These are phyloP conservation scores for Madurella fahalii DNA, from an alignment of 2,329 filamentous ascomycete species.

Conservation along the genomic window DNA sequence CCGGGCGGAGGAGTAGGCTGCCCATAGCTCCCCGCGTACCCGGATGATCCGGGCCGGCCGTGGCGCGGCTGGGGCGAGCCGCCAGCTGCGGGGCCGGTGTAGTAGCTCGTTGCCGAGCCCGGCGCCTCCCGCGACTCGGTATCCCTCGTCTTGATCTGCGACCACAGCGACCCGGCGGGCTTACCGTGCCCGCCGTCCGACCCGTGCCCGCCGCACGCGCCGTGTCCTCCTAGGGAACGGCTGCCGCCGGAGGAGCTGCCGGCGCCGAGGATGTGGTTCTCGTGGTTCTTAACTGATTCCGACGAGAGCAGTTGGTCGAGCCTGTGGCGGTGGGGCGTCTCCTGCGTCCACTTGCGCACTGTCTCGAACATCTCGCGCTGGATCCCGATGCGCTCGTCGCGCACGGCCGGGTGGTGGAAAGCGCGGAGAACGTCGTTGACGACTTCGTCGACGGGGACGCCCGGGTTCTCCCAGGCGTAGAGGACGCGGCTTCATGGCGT, in stretches of 20 bases:
- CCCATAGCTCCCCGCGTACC: slow-evolving; percentile 11
- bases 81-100: neutral
- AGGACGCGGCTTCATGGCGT: slow-evolving; percentile 59
- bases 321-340: slow-evolving; percentile 60
- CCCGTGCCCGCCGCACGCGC: too few relatives aligned
- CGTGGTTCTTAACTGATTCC: slow-evolving; percentile 75
- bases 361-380: slow-evolving; percentile 86
- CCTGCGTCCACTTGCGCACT: slow-evolving; percentile 75
- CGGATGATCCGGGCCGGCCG: neutral
- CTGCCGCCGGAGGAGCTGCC: slow-evolving; percentile 24
- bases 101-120: slow-evolving; percentile 10
- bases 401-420: slow-evolving; percentile 86
- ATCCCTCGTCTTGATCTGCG: slow-evolving; percentile 57
- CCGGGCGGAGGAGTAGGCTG: slow-evolving; percentile 4
- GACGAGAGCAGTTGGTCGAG: slow-evolving; percentile 75
- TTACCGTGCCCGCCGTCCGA: slow-evolving; percentile 48
- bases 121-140: slow-evolving; percentile 45
- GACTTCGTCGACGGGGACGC: slow-evolving; percentile 78
- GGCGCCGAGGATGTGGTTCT: slow-evolving; percentile 63
- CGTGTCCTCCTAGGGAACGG: slow-evolving; percentile 19
- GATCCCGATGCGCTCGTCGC: slow-evolving; percentile 70
- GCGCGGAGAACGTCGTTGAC: slow-evolving; percentile 73
- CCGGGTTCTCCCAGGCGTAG: slow-evolving; percentile 88
- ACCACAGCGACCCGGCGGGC: slow-evolving; percentile 57
- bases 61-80: slow-evolving; percentile 7